A percentile compares a stretch with the other conserved stretches of the same genome.
These are phyloP conservation scores for Huntiella decipiens DNA, from an alignment of 2,329 filamentous ascomycete genomes.

Conservation along the genomic window DNA sequence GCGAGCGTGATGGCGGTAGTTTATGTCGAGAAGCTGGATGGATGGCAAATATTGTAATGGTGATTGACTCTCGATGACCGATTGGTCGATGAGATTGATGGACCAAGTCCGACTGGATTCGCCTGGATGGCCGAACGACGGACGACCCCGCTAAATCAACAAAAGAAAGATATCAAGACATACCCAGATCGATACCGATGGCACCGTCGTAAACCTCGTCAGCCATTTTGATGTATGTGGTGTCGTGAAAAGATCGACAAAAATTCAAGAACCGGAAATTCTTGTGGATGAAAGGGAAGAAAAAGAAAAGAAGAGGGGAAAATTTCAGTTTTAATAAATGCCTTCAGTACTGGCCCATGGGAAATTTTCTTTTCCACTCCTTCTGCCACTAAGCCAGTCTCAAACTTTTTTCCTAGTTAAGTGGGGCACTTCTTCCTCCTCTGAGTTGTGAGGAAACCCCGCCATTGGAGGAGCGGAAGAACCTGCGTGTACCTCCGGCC, in stretches of 20 bases:
- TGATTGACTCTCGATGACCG: too few relatives aligned
- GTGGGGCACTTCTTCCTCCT: conserved; percentile 6
- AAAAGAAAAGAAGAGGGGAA: conserved; percentile 12
- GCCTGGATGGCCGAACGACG: too few relatives aligned
- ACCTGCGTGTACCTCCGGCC: conserved; percentile 6
- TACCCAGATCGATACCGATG: conserved; percentile 99
- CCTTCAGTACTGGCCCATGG: conserved; percentile 7
- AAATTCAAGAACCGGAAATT: conserved; percentile 13
- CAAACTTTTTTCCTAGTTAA: conserved; percentile 12
- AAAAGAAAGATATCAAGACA: conserved; percentile 19
- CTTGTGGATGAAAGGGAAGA: conserved; percentile 11
- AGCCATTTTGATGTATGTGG: conserved; percentile 41
- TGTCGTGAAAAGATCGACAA: conserved; percentile 12
- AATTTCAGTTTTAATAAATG: conserved; percentile 12
- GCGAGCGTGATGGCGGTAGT: too few relatives aligned
- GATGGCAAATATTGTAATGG: too few relatives aligned
- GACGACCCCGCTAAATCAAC: too few relatives aligned
- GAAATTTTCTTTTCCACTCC: conserved; percentile 11
- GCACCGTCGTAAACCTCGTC: conserved; percentile 99
- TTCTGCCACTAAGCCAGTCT: conserved; percentile 10
- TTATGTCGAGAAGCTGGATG: too few relatives aligned
- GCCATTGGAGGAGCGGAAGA: conserved; percentile 8
- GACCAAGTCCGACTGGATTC: too few relatives aligned
- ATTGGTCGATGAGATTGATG: too few relatives aligned
- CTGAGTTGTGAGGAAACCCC: conserved; percentile 11